These are phyloP conservation scores for Fusarium chaquense DNA, from an alignment of 2,329 filamentous ascomycete species.

Conservation along the genomic window DNA sequence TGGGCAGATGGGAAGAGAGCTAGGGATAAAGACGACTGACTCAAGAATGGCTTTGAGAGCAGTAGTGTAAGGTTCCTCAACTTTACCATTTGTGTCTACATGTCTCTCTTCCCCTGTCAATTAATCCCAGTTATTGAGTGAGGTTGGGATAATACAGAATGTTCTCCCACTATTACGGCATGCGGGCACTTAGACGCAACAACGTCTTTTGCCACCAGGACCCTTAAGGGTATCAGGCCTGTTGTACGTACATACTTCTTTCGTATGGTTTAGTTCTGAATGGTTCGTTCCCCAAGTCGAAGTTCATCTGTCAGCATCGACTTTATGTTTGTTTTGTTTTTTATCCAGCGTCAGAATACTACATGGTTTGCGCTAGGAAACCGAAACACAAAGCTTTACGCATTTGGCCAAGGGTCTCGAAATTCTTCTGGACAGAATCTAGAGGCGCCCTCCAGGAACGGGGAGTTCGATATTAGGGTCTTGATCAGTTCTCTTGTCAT, in stretches of 20 bases:
- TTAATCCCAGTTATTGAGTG: constrained; percentile 14
- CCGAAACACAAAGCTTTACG: constrained; percentile 16
- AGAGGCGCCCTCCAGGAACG: constrained; percentile 23
- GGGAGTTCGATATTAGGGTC: constrained; percentile 7
- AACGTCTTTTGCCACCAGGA: constrained; percentile 20
- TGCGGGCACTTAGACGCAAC: constrained; percentile 25
- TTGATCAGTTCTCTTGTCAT: constrained; percentile 4
- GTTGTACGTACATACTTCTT: not conserved
- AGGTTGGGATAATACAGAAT: constrained; percentile 26
- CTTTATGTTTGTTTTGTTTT: constrained; percentile 12
- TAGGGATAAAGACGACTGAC: constrained; percentile 14
- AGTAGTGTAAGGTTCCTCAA: not conserved
- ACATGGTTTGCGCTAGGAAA: constrained; percentile 31
- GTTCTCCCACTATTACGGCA: constrained; percentile 2
- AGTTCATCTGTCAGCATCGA: constrained; percentile 7
- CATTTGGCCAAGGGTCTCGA: constrained; percentile 17
- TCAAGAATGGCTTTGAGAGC: constrained; percentile 4
- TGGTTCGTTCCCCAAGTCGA: constrained; percentile 14
- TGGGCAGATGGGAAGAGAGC: constrained; percentile 19
- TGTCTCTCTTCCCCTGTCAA: constrained; percentile 13
- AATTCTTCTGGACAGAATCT: constrained; percentile 13
- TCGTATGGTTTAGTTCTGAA: constrained; percentile 2
- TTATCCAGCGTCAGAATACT: constrained; percentile 22
- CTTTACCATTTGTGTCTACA: constrained; percentile 14
- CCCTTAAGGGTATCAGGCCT: constrained; percentile 24